Base-by-base conservation (phyloP, 345 rosid genomes). In the Gossypium ekmanianum region DNA sequence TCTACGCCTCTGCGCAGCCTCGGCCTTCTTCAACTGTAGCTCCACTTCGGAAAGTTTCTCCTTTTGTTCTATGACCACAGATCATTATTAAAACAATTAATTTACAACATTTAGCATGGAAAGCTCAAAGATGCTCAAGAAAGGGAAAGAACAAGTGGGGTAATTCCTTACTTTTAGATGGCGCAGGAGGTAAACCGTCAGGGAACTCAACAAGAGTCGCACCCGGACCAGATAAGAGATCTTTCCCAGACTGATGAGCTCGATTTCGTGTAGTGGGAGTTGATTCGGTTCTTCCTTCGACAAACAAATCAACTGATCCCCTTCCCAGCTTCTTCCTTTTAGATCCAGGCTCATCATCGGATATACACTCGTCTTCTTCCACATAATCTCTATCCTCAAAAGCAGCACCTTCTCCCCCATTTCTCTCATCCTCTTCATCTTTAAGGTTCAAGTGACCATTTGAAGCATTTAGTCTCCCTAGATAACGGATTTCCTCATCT, bases 1-100 rank as follows among this genome's bases (percentile, higher is more conserved):
- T 78, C 89, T 84, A 18, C 94, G 88, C 73, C 91, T 90, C 83
- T 87, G 93, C 20, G 90, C 90, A 75, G 91, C 90, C 81, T 88
- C 91, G 0, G 86, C 83, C 78, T 86, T 90, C 87, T 88, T 92
- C 74, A 83, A 63, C 77, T 92, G 97, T 81, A 81, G 89, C 80
- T 92, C 97, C 45, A 87, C 82, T 70, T 90, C 93, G 12, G 94
- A 79, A 56, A 87, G 97, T 75, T 87, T 88, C 80, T 85, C 93
- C 75, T 88, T 92, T 77, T 83, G 91, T 74, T 86, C 94, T 92
- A 80, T 29, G 65, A 72, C 18, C 39, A 73, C 45, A 70, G 68
- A 29, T 22, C 26, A 56, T 59, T 17, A 67, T 66, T 48, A 18
- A 56, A 76, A 24, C 17, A 64, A 72, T 45, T n/a, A 27, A 70